Conservation (phyloP, 768 basidiomycete species). For the Sutorius australiensis region DNA sequence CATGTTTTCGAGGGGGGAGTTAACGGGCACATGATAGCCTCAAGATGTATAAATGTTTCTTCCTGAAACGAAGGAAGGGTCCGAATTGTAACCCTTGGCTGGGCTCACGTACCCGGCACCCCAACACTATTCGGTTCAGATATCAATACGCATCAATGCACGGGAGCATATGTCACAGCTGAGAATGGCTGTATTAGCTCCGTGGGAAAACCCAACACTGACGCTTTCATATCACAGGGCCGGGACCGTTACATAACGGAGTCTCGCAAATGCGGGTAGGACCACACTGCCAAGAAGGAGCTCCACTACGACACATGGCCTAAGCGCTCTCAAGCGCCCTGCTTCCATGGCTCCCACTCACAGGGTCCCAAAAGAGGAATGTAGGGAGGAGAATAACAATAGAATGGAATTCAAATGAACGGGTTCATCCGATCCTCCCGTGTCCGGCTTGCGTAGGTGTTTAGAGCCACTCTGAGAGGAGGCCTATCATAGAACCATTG, state of each 20-base stretch:
- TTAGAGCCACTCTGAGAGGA: too few relatives aligned
- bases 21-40: background rate
- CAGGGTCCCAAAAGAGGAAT: background rate
- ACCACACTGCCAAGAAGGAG: background rate
- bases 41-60: background rate
- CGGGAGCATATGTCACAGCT: background rate
- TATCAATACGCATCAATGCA: too few relatives aligned
- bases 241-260: background rate
- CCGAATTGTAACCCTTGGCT: too few relatives aligned
- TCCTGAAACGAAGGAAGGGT: background rate
- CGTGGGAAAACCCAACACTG: background rate
- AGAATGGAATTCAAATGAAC: background rate
- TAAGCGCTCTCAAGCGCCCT: background rate
- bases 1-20: slow-evolving; percentile 11
- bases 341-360: background rate
- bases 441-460: too few relatives aligned
- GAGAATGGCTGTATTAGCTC: background rate
- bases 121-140: background rate
- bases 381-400: background rate
- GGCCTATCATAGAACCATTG: too few relatives aligned
- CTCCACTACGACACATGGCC: background rate
- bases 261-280: background rate
- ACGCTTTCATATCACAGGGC: too few relatives aligned
- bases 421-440: background rate
- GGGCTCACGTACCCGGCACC: background rate